Percentiles rank a stretch among this genome's conserved stretches.
phyloP scores from a whole-genome alignment of 306 rosid species.

The Cucumis sativus region DNA sequence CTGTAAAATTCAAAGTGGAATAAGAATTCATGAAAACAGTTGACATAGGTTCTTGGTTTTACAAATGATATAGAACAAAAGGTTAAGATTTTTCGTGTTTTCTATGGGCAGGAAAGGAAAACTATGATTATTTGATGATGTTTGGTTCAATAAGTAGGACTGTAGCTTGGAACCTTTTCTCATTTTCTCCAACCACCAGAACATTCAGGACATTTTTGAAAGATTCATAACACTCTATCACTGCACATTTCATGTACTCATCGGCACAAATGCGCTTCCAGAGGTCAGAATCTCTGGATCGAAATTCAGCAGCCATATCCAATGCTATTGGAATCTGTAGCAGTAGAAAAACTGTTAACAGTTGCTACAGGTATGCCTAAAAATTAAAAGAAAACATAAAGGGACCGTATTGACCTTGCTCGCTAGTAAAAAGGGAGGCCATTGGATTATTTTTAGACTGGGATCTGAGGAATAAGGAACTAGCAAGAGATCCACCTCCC shows the following conservation, averaged over 20 bases:
- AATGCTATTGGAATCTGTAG: constrained; percentile 82
- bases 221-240: constrained; percentile 80
- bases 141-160: not conserved
- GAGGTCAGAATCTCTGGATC: constrained; percentile 73
- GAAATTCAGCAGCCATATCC: constrained; percentile 93
- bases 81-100: not conserved
- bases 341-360: constrained; percentile 20
- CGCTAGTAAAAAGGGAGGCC: constrained; percentile 98
- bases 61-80: constrained; percentile 10
- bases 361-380: constrained; percentile 10
- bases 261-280: constrained; percentile 88
- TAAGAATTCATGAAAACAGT: not conserved
- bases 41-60: not conserved
- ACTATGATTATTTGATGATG: not conserved
- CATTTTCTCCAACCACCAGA: constrained; percentile 82
- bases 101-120: not conserved
- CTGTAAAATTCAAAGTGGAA: constrained; percentile 34
- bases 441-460: constrained; percentile 74
- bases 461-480: constrained; percentile 96
- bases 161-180: constrained; percentile 52
- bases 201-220: constrained; percentile 48
- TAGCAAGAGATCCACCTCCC: constrained; percentile 92
- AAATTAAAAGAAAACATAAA: constrained; percentile 12
- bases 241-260: constrained; percentile 92
- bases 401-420: constrained; percentile 56